Conservation (phyloP, 2,329 filamentous ascomycete genomes). For the Tolypocladium inflatum region DNA sequence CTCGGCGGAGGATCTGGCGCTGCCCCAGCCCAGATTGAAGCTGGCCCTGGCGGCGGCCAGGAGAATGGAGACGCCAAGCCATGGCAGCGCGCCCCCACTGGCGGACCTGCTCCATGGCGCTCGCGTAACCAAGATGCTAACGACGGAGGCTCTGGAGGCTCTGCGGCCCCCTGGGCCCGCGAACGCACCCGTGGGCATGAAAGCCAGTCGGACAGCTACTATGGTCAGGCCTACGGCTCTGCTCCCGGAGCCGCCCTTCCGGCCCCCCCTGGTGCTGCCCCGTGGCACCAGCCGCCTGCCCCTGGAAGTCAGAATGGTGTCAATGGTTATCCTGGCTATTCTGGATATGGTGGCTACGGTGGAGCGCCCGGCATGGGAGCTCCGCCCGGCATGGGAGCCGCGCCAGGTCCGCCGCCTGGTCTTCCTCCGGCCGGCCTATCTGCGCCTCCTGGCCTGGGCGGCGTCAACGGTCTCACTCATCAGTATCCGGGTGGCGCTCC, state of each 20-base stretch:
- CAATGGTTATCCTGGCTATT: slow-evolving; percentile 43
- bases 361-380: slow-evolving; percentile 12
- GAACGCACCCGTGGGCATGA: slow-evolving; percentile 45
- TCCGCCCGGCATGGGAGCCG: slow-evolving; percentile 27
- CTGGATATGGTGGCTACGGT: slow-evolving; percentile 37
- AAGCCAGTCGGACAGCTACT: slow-evolving; percentile 18
- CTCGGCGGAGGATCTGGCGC: slow-evolving; percentile 64
- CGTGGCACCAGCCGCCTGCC: slow-evolving; percentile 42
- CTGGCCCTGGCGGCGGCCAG: slow-evolving; percentile 52
- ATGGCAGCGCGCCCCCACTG: slow-evolving; percentile 81
- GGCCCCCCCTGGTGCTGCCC: slow-evolving; percentile 18
- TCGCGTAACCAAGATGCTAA: slow-evolving; percentile 43
- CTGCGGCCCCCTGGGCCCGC: slow-evolving; percentile 51
- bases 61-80: slow-evolving; percentile 62
- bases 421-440: slow-evolving; percentile 34
- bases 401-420: slow-evolving; percentile 32
- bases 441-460: slow-evolving; percentile 46
- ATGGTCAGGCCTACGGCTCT: slow-evolving; percentile 8
- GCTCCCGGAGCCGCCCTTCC: slow-evolving; percentile 8
- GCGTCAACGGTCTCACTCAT: slow-evolving; percentile 57
- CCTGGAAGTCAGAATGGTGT: slow-evolving; percentile 33
- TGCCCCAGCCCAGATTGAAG: slow-evolving; percentile 76
- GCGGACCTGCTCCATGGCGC: slow-evolving; percentile 76
- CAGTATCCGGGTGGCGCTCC: slow-evolving; percentile 48
- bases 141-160: slow-evolving; percentile 32